Evolutionary conservation across 108 stramenopile genomes (phyloP), one percentile per base, ranked within the genome.

Genomic region (Conticribra weissflogii): DNA sequence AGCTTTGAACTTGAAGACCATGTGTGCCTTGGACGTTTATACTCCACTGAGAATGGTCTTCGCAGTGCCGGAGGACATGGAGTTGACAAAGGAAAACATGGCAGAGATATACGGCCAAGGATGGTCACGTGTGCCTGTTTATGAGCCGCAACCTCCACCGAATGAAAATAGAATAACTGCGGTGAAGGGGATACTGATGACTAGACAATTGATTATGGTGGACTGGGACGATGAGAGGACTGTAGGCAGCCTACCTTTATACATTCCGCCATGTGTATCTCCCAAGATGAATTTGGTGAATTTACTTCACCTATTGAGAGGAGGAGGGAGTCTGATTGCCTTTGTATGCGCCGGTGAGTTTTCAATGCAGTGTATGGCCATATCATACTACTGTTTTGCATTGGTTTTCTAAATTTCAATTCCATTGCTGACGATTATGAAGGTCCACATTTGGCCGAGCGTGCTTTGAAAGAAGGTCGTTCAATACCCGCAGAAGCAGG

Each of bases 121-220:
- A 2, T 87, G 75, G 58, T 78, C 75, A 23, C 68, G 88, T 24
- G 78, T 90, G 0, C 88, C 88, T 4, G 86, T 90, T 23, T 90
- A 87, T 62, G 63, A 68, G 71, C 66, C 63, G 23, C 55, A 78
- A 7, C 14, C 56, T 22, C 41, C 65, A 14, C 55, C 49, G 15
- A 48, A 68, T 33, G 62, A 56, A 18, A 52, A 72, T 16, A 72
- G 72, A 9, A 54, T 41, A 27, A 62, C 68, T 31, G 71, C 63
- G 14, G 64, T 86, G 45, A 62, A 73, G 28, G 89, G 89, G 8
- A 66, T 82, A 46, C 60, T 90, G 27, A 78, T 90, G 78, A 86
- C 82, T 2, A 50, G 86, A 30, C 82, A 85, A 51, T 77, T 90
- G 15, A 86, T 90, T 30, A 54, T 87, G 74, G 80, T 90, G 49